Evolutionary conservation across 2,329 filamentous ascomycete genomes (phyloP).

Genomic region (Cladosporium sp.): DNA sequence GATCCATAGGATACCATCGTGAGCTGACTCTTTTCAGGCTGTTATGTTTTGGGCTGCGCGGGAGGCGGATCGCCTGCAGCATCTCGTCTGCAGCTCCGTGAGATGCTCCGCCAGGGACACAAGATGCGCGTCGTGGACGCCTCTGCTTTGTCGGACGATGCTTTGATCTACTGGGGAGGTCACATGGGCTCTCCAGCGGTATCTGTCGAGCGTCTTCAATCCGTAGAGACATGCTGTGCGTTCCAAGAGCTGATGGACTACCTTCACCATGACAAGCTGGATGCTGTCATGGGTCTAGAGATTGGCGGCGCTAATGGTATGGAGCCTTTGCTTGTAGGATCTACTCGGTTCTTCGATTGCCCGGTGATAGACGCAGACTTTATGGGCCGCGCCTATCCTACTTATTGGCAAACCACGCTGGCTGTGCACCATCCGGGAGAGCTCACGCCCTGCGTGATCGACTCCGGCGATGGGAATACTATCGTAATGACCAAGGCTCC

Average conservation of each 20-base stretch:
- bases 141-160: conserved; percentile 47
- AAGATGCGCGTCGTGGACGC: conserved; percentile 51
- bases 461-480: conserved; percentile 43
- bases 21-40: conserved; percentile 36
- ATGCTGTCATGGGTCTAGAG: conserved; percentile 60
- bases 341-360: conserved; percentile 46
- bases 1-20: neutral
- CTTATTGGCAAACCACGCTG: conserved; percentile 44
- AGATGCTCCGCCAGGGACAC: conserved; percentile 49
- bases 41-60: conserved; percentile 59
- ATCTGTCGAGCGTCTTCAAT: conserved; percentile 56
- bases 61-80: conserved; percentile 56
- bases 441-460: conserved; percentile 43
- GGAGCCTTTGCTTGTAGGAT: conserved; percentile 54
- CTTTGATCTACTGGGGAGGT: conserved; percentile 53
- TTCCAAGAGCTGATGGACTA: conserved; percentile 49
- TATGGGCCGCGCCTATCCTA: conserved; percentile 47
- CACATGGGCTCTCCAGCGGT: conserved; percentile 59
- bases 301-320: conserved; percentile 66
- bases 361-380: conserved; percentile 43
- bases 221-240: conserved; percentile 47
- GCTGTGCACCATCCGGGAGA: conserved; percentile 39
- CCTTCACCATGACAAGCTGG: conserved; percentile 41
- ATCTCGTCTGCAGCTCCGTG: conserved; percentile 48
- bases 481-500: conserved; percentile 41